phyloP scores from a whole-genome alignment of 768 basidiomycete genomes.

The Punctularia strigosozonata region DNA sequence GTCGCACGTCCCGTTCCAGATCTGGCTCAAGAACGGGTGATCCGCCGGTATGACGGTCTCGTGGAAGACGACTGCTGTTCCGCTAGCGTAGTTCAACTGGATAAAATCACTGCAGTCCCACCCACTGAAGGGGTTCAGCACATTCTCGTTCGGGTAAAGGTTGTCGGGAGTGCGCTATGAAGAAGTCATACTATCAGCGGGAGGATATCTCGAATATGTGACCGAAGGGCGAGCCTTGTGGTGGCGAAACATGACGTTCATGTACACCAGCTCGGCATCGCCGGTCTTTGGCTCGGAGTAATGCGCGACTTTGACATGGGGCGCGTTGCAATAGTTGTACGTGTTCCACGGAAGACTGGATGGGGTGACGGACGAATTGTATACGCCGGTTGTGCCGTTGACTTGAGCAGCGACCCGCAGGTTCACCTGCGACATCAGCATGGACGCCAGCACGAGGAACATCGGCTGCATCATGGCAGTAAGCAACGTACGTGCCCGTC shows the following conservation, averaged over 20 bases:
- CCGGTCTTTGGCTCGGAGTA: slow-evolving; percentile 20
- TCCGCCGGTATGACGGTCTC: slow-evolving; percentile 23
- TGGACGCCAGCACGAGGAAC: no score
- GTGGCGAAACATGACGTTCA: slow-evolving; percentile 32
- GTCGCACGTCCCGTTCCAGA: slow-evolving; percentile 40
- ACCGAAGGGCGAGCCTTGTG: slow-evolving; percentile 25
- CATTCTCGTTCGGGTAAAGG: slow-evolving; percentile 29
- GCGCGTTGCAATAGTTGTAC: slow-evolving; percentile 43
- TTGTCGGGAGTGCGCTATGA: slow-evolving; percentile 37
- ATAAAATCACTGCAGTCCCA: slow-evolving; percentile 30
- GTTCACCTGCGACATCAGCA: no score
- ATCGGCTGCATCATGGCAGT: no score
- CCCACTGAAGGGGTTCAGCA: slow-evolving; percentile 22
- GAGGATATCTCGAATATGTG: not conserved
- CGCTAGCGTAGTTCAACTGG: slow-evolving; percentile 27
- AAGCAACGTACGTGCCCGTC: no score
- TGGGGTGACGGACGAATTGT: slow-evolving; percentile 33
- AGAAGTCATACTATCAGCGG: not conserved
- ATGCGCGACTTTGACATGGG: slow-evolving; percentile 29
- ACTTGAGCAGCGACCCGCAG: no score
- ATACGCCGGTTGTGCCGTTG: slow-evolving; percentile 22
- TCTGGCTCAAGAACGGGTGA: slow-evolving; percentile 31
- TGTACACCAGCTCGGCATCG: slow-evolving; percentile 24
- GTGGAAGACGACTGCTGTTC: slow-evolving; percentile 26
- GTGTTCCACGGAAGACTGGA: slow-evolving; percentile 31